These are phyloP conservation scores for Amanita thiersii DNA, from an alignment of 768 basidiomycete species.

Conservation along the genomic window DNA sequence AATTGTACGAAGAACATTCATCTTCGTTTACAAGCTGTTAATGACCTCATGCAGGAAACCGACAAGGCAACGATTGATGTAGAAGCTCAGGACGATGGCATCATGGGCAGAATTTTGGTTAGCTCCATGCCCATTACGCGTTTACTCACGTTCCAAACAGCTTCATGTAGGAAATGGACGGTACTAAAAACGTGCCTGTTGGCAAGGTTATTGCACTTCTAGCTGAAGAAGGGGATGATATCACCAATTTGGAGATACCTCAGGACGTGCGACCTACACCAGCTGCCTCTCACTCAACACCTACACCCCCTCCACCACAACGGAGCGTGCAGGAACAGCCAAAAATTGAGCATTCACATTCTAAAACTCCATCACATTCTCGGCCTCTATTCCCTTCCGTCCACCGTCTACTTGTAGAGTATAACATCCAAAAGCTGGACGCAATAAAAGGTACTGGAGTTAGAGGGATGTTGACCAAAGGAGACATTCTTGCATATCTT, in stretches of 20 bases:
- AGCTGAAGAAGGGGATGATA: slow-evolving; percentile 94
- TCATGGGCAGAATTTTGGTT: slow-evolving; percentile 90
- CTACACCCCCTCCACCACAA: slow-evolving; percentile 18
- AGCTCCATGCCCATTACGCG: neutral
- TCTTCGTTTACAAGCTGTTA: slow-evolving; percentile 4
- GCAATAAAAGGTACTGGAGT: slow-evolving; percentile 84
- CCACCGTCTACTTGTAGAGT: slow-evolving; percentile 63
- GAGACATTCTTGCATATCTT: slow-evolving; percentile 82
- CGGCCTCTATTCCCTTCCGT: slow-evolving; percentile 89
- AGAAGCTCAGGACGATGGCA: slow-evolving; percentile 95
- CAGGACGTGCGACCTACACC: slow-evolving; percentile 29
- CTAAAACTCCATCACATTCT: slow-evolving; percentile 40
- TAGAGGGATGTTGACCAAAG: slow-evolving; percentile 93
- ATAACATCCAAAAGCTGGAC: slow-evolving; percentile 49
- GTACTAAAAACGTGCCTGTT: slow-evolving; percentile 77
- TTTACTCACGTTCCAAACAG: neutral
- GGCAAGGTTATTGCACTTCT: slow-evolving; percentile 88
- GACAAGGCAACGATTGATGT: slow-evolving; percentile 98
- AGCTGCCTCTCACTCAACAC: slow-evolving; percentile 17
- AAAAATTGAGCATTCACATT: slow-evolving; percentile 20
- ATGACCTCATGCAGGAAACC: slow-evolving; percentile 74
- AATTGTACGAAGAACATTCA: slow-evolving; percentile 49
- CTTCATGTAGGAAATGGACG: slow-evolving; percentile 52
- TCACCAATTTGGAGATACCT: slow-evolving; percentile 72
- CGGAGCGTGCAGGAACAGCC: slow-evolving; percentile 7